These are phyloP conservation scores for Tephrocybe rancida DNA, from an alignment of 768 basidiomycete species.

Conservation along the genomic window DNA sequence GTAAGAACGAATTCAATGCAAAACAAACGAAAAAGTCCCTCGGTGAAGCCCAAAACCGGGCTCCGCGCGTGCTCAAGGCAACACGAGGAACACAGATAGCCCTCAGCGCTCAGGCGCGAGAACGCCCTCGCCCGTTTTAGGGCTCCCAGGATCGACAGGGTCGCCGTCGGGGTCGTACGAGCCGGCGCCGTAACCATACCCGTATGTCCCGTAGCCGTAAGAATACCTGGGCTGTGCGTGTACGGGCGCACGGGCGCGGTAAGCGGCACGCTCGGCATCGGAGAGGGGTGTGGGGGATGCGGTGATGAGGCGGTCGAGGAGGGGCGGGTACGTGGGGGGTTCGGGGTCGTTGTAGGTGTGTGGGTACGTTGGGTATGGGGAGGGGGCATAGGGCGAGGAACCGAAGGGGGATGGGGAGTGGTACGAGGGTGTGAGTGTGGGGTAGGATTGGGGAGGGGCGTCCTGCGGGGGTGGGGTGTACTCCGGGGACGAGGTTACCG, in stretches of 20 bases:
- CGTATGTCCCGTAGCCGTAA: constrained; percentile 20
- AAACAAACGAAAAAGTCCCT: background rate
- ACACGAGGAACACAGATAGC: background rate
- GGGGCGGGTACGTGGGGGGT: constrained; percentile 6
- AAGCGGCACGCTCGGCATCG: constrained; percentile 26
- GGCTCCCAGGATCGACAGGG: constrained; percentile 36
- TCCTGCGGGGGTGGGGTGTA: constrained; percentile 13
- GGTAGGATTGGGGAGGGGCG: constrained; percentile 13
- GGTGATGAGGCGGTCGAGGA: constrained; percentile 39
- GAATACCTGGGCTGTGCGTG: constrained; percentile 8
- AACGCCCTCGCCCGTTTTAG: constrained; percentile 37
- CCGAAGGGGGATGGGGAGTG: too few species aligned
- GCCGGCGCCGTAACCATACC: background rate
- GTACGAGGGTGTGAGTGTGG: constrained; percentile 30
- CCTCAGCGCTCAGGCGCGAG: constrained; percentile 47
- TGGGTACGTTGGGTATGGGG: background rate
- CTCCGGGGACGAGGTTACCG: constrained; percentile 10
- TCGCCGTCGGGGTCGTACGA: background rate
- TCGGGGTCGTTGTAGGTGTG: background rate
- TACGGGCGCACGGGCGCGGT: constrained; percentile 5
- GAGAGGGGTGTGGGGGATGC: constrained; percentile 38
- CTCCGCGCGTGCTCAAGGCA: background rate
- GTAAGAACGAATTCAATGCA: background rate
- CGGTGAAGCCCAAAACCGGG: too few species aligned
- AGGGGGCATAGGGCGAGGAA: too few species aligned